Conservation (phyloP, 768 basidiomycete species). For the Agaricus sinodeliciosus region DNA sequence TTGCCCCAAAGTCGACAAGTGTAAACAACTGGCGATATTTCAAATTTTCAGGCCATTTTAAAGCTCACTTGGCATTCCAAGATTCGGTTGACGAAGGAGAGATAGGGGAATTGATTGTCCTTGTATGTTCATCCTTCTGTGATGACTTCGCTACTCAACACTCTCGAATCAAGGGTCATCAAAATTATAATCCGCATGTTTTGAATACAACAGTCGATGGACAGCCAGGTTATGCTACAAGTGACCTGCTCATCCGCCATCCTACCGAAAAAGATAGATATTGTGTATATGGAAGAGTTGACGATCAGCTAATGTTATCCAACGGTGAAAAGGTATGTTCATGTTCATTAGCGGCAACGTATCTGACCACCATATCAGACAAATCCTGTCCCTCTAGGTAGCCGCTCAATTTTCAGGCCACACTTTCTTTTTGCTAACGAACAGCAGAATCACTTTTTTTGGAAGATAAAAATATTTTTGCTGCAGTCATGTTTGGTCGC, state of each 20-base stretch:
- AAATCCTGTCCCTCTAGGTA: slow-evolving; percentile 8
- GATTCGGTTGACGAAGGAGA: not conserved
- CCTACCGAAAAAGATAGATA: slow-evolving; percentile 28
- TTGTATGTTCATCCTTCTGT: not conserved
- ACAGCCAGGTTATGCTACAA: slow-evolving; percentile 26
- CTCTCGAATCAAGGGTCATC: too few relatives aligned
- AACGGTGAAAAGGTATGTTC: slow-evolving; percentile 23
- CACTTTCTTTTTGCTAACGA: not conserved
- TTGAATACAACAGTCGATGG: slow-evolving; percentile 26
- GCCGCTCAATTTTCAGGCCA: not conserved
- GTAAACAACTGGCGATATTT: not conserved
- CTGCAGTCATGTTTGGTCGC: slow-evolving; percentile 33
- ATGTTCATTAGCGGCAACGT: not conserved
- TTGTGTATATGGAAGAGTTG: slow-evolving; percentile 31
- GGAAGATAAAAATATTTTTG: slow-evolving; percentile 24
- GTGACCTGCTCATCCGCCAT: slow-evolving; percentile 34
- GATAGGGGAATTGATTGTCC: not conserved
- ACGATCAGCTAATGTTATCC: slow-evolving; percentile 39
- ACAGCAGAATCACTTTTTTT: slow-evolving; percentile 21
- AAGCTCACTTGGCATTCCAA: not conserved
- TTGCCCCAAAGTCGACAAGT: not conserved
- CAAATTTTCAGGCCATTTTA: not conserved
- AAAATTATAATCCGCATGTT: slow-evolving; percentile 12
- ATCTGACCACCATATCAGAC: not conserved
- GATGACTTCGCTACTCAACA: too few relatives aligned